Evolutionary conservation across 73 alveolate genomes (phyloP), one percentile per base, ranked within the genome.

Genomic region (Paramecium pentaurelia): DNA sequence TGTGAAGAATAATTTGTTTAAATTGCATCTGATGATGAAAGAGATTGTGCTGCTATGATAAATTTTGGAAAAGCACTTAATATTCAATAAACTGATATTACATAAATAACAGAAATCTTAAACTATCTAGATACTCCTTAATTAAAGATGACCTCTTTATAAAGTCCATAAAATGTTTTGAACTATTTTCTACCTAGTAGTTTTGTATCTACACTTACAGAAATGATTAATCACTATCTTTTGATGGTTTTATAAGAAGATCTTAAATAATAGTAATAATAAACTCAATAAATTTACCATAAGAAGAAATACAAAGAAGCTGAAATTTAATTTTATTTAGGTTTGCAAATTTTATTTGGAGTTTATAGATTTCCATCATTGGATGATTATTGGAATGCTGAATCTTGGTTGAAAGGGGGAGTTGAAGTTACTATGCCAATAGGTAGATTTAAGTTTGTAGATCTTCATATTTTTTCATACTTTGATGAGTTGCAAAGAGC

Each of bases 11-110:
- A 64, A 32, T 64, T 64, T 64, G 28, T 64, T 11, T 32, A 64
- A 34, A 64, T 64, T 64, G 84, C 84, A 10, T 64, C 84, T 64
- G 84, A 64, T 64, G 84, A 64, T 12, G 84, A 64, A 34, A 64
- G 47, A 64, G 84, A 64, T 28, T 64, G 47, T 14, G 45, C 49
- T 32, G 47, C 49, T 0, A 64, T 32, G 49, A 14, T 64, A 34
- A 12, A 64, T 30, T 64, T 64, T 64, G 84, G 84, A 28, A 64
- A 64, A 64, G 49, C 84, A 28, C 12, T 64, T 10, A 34, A 64
- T 16, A 64, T 64, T 64, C 11, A 64, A 64, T 42, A 28, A 12
- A 14, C 51, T 4, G 84, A 64, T 64, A 34, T 34, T 32, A 4
- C 22, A 2, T 28, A 64, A 64, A 34, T 64, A 32, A 64, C 20